Evolutionary conservation across 257 asterid genomes (phyloP), one percentile per base, ranked within the genome.

Genomic region (Lantana camara): DNA sequence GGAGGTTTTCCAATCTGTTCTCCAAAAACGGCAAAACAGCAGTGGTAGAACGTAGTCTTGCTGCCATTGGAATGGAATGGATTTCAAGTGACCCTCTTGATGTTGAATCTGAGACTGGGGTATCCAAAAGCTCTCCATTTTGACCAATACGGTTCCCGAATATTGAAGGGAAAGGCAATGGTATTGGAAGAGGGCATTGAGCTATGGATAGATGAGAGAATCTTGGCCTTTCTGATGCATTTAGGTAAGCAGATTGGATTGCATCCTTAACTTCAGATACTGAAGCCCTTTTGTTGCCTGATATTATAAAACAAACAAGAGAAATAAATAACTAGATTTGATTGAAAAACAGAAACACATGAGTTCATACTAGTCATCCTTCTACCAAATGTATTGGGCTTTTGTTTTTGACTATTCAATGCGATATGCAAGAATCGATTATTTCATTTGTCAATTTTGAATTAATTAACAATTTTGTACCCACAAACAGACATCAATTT

Each of bases 171-270:
- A 85, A 93, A 22, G 99, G 96, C 69, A 93, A 63, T 4, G 97
- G 99, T 64, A 93, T 78, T 0, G 99, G 97, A 57, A 93, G 96
- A 63, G 99, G 99, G 29, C 85, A 82, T 15, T 79, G 80, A 37
- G 97, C 73, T 58, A 80, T 76, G 5, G 96, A 81, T 35, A 93
- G 81, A 77, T 90, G 88, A 24, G 88, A 84, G 80, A 93, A 93
- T 64, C 70, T 79, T 1, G 97, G 99, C 58, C 77, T 82, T 44
- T 50, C 52, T 6, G 45, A 60, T 41, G 92, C 77, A 2, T 69
- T 72, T 14, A 66, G 62, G 48, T 84, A 90, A 5, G 95, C 93
- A 49, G 79, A 59, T 32, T 83, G 69, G 46, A 93, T 86, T 66
- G 95, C 88, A 9, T 70, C 82, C 57, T 81, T 80, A n/a, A 84